These are phyloP conservation scores for Otatea glauca DNA, from an alignment of 176 grass and related monocot genomes.

Conservation along the genomic window DNA sequence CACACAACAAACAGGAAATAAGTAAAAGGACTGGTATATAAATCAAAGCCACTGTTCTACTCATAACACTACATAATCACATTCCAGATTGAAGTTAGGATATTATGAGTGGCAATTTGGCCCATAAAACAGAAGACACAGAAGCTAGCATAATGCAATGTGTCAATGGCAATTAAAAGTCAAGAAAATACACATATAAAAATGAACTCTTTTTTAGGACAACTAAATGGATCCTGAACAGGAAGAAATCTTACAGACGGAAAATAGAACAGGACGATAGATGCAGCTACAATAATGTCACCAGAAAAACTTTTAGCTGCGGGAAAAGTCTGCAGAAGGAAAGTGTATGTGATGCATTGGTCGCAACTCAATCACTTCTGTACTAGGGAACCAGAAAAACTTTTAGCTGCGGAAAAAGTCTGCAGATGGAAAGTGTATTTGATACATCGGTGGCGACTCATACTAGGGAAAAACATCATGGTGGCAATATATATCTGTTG, in stretches of 20 bases:
- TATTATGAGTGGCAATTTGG: neutral
- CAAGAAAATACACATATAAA: neutral
- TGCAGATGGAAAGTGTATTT: slow-evolving; percentile 10
- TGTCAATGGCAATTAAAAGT: neutral
- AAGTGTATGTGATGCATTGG: neutral
- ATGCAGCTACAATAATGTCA: slow-evolving; percentile 10
- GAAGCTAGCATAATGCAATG: neutral
- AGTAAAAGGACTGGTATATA: neutral
- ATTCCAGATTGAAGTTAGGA: neutral
- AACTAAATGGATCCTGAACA: slow-evolving; percentile 10
- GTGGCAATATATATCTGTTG: neutral
- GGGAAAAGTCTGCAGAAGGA: slow-evolving; percentile 4
- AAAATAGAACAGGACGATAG: slow-evolving; percentile 5
- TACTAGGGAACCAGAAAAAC: neutral
- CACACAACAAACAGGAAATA: neutral
- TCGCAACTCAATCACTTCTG: neutral
- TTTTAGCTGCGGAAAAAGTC: neutral
- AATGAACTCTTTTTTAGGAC: neutral
- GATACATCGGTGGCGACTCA: neutral
- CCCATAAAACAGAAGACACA: neutral
- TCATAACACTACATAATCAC: neutral
- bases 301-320: neutral
- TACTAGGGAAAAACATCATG: slow-evolving; percentile 4
- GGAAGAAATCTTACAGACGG: slow-evolving; percentile 3
- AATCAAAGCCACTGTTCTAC: neutral